Base-by-base conservation (phyloP, 495 filamentous ascomycete species). In the Aspergillus panamensis region DNA sequence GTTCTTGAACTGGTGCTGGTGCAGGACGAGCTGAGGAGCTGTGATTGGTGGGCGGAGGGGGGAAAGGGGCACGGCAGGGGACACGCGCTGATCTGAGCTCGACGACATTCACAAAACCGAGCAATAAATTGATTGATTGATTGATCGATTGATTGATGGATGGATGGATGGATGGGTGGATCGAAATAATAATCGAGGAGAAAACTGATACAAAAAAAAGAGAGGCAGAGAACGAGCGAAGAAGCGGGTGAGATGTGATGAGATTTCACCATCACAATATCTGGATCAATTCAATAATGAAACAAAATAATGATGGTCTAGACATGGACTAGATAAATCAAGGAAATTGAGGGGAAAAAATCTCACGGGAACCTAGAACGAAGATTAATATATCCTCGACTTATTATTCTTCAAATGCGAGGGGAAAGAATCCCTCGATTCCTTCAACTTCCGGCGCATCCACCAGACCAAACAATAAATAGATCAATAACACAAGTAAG, bases 51-150 rank as follows among this genome's bases (percentile, higher is more conserved):
- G 63, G 45, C 47, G 48, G 49, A n/a, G 44, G 20, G 29, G 14
- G 54, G 62, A 68, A 65, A 68, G 65, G 65, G 65, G 65, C 60
- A 47, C 59, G 54, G 61, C 60, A 66, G 55, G 60, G 62, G 62
- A 58, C 65, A 55, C 45, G 29, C 21, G 9, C 29, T 52, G 61
- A 60, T 61, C 65, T 62, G 59, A 61, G 65, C 62, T 57, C 60
- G 55, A 62, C 60, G 55, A 62, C 65, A 65, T 64, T 57, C 61
- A 62, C 56, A 51, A 20, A 17, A 48, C 14, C 14, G 10, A 12
- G 35, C 8, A 39, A 39, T 39, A 39, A 2, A 39, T 39, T 8
- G 14, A 25, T 25, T 2, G 25, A 39, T 39, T n/a, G 14, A 10
- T 3, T 10, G 10, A 39, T 14, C n/a, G n/a, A 25, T 25, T 2